Evolutionary conservation across 106 monocot species (phyloP), one percentile per base, ranked within the genome.

Genomic region (Dioscorea zingiberensis): DNA sequence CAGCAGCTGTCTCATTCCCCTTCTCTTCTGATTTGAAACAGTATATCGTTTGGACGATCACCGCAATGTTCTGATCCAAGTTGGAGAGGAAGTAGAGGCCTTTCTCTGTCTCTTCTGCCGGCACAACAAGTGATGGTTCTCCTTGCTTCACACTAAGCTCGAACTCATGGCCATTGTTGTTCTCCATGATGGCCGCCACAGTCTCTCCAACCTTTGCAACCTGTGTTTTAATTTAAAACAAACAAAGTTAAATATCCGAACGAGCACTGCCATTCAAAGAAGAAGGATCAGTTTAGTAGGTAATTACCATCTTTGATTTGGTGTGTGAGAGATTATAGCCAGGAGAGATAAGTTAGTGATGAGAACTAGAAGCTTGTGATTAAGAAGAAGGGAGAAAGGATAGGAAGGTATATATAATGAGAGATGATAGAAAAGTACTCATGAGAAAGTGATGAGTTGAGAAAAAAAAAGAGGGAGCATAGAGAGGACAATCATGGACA

Each of bases 11-110:
- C 44, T 69, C 86, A 16, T 69, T 74, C 25, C 71, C 77, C 45
- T 16, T 69, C 15, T 25, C 69, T 8, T 71, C 76, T 5, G 73
- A 48, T 19, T 72, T 71, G 78, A 84, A 92, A 67, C 87, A 92
- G 79, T 92, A 92, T 26, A 92, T 69, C 1, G 92, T 92, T 67
- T 85, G 84, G 22, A 92, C 82, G 38, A 77, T 75, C 12, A 92
- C 92, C 18, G 92, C 92, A 51, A 92, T 87, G 69, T 92, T 92
- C 64, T 92, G 92, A 54, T 92, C 92, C 18, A 92, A 83, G 71
- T 92, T 92, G 22, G 92, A 92, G 59, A 92, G 82, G 66, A 68
- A 87, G 74, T 92, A 92, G 21, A 75, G 72, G 0, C 84, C 87
- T 16, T 69, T 79, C 21, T 26, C 25, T 0, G 92, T 92, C 12